Conservation (phyloP, 2,329 filamentous ascomycete species). For the Amesomyces nigricolor region DNA sequence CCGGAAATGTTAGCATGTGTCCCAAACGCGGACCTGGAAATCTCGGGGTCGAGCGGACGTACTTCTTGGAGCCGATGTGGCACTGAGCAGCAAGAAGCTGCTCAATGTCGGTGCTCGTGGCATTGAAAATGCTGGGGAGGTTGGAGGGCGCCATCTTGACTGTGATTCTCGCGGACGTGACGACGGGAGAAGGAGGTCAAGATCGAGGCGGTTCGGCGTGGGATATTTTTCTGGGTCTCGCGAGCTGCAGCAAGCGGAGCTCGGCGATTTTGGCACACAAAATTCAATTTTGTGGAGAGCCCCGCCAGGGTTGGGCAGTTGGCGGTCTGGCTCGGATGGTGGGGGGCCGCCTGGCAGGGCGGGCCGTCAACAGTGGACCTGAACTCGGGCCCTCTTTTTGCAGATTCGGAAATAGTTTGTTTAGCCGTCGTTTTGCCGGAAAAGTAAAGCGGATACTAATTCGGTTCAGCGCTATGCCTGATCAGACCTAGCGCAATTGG, state of each 20-base stretch:
- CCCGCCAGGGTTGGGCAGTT: slow-evolving; percentile 28
- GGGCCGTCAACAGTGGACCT: slow-evolving; percentile 8
- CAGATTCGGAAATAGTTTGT: not conserved
- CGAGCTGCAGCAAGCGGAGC: slow-evolving; percentile 20
- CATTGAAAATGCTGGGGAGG: slow-evolving; percentile 92
- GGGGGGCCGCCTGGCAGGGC: not conserved
- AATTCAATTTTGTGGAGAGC: slow-evolving; percentile 28
- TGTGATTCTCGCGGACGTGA: slow-evolving; percentile 34
- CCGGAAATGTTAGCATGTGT: slow-evolving; percentile 11
- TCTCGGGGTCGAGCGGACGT: slow-evolving; percentile 1
- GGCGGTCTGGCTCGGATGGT: not conserved
- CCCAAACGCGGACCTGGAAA: not conserved
- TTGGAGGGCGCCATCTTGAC: slow-evolving; percentile 92
- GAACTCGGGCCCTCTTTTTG: not conserved
- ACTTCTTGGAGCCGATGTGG: slow-evolving; percentile 96
- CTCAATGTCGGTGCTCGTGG: slow-evolving; percentile 97
- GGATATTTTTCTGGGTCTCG: slow-evolving; percentile 22
- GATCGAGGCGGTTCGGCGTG: slow-evolving; percentile 19
- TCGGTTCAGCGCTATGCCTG: slow-evolving; percentile 2
- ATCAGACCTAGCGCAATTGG: slow-evolving; percentile 13
- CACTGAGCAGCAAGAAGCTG: slow-evolving; percentile 95
- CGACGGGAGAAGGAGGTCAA: slow-evolving; percentile 30
- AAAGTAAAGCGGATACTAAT: not conserved
- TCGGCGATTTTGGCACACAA: slow-evolving; percentile 28
- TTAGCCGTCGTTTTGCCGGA: slow-evolving; percentile 18